A percentile compares a stretch with the other conserved stretches of the same genome.
Evolutionary conservation across 2,329 filamentous ascomycete genomes (phyloP).

Genomic region (Torrubiella hemipterigena): DNA sequence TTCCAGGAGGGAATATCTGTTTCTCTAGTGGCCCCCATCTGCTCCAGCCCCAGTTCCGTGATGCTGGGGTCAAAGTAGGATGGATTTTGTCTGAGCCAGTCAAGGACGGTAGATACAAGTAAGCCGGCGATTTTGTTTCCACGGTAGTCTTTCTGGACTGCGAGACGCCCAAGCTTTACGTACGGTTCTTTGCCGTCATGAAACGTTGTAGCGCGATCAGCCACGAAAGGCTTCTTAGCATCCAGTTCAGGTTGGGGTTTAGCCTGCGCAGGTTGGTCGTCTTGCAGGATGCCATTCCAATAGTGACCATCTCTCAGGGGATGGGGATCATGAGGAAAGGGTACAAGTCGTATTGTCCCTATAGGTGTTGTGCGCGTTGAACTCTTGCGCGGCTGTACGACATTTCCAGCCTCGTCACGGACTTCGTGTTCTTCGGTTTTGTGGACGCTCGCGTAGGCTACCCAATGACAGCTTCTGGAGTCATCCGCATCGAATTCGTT

Average conservation of each 20-base stretch:
- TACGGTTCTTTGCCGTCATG: constrained; percentile 60
- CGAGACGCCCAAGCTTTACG: constrained; percentile 70
- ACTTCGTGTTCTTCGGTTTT: constrained; percentile 28
- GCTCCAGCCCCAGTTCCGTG: constrained; percentile 29
- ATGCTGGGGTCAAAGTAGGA: constrained; percentile 39
- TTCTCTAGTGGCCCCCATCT: constrained; percentile 24
- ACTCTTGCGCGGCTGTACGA: constrained; percentile 29
- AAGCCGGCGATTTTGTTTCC: constrained; percentile 51
- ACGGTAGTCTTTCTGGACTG: constrained; percentile 54
- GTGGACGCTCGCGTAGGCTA: constrained; percentile 61
- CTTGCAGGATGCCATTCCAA: constrained; percentile 25
- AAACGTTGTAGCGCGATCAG: constrained; percentile 34
- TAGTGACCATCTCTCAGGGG: constrained; percentile 38
- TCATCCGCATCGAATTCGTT: constrained; percentile 78
- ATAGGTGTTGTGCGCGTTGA: constrained; percentile 39
- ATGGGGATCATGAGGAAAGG: constrained; percentile 63
- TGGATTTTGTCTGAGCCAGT: constrained; percentile 55
- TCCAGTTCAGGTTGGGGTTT: constrained; percentile 1
- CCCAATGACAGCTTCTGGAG: constrained; percentile 70
- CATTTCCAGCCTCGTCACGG: constrained; percentile 27
- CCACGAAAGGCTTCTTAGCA: constrained; percentile 11
- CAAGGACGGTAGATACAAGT: constrained; percentile 54
- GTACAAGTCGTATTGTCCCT: constrained; percentile 69
- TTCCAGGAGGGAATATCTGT: constrained; percentile 49
- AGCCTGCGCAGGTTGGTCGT: constrained; percentile 11